Conservation (phyloP, 345 rosid species). For the Hibiscus tridactylites region DNA sequence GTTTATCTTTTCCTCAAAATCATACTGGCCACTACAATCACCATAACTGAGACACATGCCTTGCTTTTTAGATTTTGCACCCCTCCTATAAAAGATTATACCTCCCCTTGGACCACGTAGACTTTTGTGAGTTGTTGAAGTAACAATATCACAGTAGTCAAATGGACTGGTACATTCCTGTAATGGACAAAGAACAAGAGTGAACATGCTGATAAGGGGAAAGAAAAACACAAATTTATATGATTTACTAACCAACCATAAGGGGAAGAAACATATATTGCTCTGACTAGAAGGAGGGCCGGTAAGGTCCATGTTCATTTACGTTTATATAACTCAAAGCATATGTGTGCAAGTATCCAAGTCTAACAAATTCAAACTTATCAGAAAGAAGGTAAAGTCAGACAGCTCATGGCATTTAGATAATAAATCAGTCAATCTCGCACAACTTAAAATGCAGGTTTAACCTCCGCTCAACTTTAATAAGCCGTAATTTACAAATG, state of each 20-base stretch:
- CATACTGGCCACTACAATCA: constrained; percentile 50
- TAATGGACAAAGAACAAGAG: neutral
- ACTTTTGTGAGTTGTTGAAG: constrained; percentile 91
- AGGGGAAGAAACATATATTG: neutral
- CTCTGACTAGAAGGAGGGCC: neutral
- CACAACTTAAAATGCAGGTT: neutral
- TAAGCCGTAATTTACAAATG: neutral
- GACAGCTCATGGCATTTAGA: neutral
- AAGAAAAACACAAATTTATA: neutral
- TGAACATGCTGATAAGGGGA: neutral
- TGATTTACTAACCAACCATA: neutral
- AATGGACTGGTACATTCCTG: constrained; percentile 77
- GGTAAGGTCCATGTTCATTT: neutral
- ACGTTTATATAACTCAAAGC: neutral
- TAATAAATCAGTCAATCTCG: neutral
- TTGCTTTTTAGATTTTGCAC: constrained; percentile 56
- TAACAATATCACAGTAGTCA: constrained; percentile 79
- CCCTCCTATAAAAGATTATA: constrained; percentile 72
- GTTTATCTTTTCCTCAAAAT: constrained; percentile 84
- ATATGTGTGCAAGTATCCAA: neutral
- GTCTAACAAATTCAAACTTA: neutral
- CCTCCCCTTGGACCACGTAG: constrained; percentile 94
- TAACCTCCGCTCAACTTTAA: neutral
- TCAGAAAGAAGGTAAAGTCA: neutral
- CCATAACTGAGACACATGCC: constrained; percentile 41